Conservation (phyloP, 139 green algal genomes). For the Chlorella sp. region DNA sequence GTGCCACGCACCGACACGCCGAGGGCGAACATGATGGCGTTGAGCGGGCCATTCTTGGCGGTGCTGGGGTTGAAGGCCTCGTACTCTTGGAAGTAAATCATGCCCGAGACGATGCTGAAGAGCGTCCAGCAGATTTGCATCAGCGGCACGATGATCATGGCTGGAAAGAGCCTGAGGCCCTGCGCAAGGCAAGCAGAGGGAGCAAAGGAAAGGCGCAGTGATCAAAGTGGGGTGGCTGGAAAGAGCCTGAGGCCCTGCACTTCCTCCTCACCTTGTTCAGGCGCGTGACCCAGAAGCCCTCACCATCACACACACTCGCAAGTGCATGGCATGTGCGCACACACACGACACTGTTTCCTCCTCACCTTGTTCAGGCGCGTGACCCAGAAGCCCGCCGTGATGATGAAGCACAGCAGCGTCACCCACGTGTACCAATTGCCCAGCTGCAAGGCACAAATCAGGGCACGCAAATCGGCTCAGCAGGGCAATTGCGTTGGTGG, state of each 20-base stretch:
- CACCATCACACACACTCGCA: no score
- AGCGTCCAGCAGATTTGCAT: conserved; percentile 86
- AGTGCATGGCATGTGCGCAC: no score
- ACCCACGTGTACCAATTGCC: conserved; percentile 78
- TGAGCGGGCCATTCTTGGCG: conserved; percentile 17
- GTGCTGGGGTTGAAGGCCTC: conserved; percentile 26
- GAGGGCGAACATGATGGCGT: conserved; percentile 64
- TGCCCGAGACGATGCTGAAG: conserved; percentile 69
- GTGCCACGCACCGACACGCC: no score
- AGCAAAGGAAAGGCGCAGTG: no score
- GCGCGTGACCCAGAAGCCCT: conserved; percentile 70
- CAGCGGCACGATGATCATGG: conserved; percentile 79
- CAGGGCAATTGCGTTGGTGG: no score
- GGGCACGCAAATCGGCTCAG: no score
- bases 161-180: conserved; percentile 73
- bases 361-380: conserved; percentile 72
- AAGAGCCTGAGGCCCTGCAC: no score
- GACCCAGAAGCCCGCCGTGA: conserved; percentile 74
- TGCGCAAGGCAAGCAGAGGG: no score
- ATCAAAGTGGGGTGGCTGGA: no score
- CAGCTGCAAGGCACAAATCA: no score
- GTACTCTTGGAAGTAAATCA: conserved; percentile 81
- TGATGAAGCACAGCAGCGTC: conserved; percentile 58
- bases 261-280: conserved; percentile 82
- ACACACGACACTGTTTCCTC: no score